Percentiles rank a stretch among this genome's conserved stretches.
Conservation (phyloP, 2,329 filamentous ascomycete genomes). For the Ophioceras dolichostomum region DNA sequence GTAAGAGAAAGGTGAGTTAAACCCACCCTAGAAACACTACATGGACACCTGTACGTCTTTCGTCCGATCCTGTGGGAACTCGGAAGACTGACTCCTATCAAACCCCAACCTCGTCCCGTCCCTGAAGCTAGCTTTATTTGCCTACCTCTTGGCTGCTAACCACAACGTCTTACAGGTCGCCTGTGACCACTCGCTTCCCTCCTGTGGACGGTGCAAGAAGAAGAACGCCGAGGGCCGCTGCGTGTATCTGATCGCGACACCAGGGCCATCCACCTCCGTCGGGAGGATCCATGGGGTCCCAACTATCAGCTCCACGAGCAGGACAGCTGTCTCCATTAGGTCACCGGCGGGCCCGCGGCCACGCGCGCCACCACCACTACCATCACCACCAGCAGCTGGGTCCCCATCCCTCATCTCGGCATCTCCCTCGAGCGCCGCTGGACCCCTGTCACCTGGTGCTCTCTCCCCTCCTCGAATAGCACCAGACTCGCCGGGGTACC, state of each 20-base stretch:
- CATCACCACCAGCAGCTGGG: neutral
- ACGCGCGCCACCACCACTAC: neutral
- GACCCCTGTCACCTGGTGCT: neutral
- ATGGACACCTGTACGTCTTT: too few species aligned
- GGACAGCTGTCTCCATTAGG: neutral
- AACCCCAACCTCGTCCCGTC: too few species aligned
- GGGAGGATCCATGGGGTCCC: too few species aligned
- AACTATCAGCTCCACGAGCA: neutral
- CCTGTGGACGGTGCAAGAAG: slow-evolving; percentile 1
- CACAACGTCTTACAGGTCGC: too few species aligned
- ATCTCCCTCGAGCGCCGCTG: neutral
- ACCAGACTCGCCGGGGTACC: slow-evolving; percentile 2
- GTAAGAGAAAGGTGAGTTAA: slow-evolving; percentile 2
- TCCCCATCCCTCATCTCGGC: neutral
- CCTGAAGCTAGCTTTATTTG: too few species aligned
- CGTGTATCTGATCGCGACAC: neutral
- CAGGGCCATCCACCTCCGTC: too few species aligned
- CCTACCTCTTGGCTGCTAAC: too few species aligned
- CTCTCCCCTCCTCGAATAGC: neutral
- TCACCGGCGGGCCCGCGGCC: neutral
- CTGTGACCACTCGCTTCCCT: slow-evolving; percentile 3
- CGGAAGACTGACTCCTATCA: too few species aligned
- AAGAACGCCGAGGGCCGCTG: slow-evolving; percentile 1
- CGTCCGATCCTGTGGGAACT: too few species aligned
- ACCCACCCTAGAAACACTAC: too few species aligned